Evolutionary conservation across 805 yeast genomes (phyloP).

Genomic region (Suhomyces emberorum): DNA sequence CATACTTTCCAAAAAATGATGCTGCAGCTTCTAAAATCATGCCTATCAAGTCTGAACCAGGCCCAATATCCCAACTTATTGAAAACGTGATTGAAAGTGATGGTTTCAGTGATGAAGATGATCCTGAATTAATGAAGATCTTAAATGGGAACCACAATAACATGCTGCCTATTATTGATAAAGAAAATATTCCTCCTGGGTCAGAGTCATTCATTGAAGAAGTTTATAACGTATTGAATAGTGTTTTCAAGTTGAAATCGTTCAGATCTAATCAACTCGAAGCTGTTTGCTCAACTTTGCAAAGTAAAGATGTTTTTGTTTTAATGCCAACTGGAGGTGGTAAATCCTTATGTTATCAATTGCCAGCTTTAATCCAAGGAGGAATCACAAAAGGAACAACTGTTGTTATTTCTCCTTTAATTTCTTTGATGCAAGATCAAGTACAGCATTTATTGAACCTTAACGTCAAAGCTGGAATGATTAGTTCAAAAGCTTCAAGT

Average conservation of each 20-base stretch:
- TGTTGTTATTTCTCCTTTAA: slow-evolving; percentile 88
- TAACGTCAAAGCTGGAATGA: slow-evolving; percentile 80
- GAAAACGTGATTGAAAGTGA: slow-evolving; percentile 10
- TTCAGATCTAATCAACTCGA: slow-evolving; percentile 85
- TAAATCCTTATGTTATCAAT: slow-evolving; percentile 90
- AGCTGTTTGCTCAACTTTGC: slow-evolving; percentile 73
- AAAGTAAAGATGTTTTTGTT: slow-evolving; percentile 87
- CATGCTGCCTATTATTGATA: slow-evolving; percentile 12
- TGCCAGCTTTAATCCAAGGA: slow-evolving; percentile 79
- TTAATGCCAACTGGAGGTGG: slow-evolving; percentile 99
- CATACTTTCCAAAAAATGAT: not conserved
- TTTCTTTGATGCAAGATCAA: slow-evolving; percentile 97
- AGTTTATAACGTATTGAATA: slow-evolving; percentile 52
- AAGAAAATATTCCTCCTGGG: slow-evolving; percentile 25
- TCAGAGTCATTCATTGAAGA: slow-evolving; percentile 62
- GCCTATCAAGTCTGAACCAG: not conserved
- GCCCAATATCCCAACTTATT: not conserved
- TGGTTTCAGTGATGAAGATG: slow-evolving; percentile 32
- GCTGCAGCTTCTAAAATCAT: not conserved
- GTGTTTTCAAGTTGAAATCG: slow-evolving; percentile 57
- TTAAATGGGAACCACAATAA: slow-evolving; percentile 6
- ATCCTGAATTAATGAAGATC: slow-evolving; percentile 25
- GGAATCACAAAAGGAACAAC: slow-evolving; percentile 84
- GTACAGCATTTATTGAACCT: slow-evolving; percentile 71
- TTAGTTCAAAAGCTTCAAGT: slow-evolving; percentile 69